phyloP scores from a whole-genome alignment of 2,329 filamentous ascomycete species.

The Fusarium stilboides region DNA sequence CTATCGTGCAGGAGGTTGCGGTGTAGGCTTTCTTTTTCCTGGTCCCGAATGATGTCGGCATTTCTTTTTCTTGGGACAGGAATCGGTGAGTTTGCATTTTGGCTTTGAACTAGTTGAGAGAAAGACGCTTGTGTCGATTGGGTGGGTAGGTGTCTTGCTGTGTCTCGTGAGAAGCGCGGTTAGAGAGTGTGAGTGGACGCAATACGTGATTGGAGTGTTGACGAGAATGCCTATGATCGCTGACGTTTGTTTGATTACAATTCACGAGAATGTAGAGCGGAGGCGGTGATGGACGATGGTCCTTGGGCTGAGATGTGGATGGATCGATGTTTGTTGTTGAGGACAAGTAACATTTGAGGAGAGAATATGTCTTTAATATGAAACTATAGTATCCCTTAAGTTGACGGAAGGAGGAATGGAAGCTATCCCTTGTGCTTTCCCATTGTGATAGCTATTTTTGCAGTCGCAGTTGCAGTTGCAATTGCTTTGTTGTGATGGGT shows the following conservation, averaged over 20 bases:
- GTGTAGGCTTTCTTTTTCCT: constrained; percentile 43
- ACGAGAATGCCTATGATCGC: background rate
- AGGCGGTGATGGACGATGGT: constrained; percentile 11
- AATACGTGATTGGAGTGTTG: constrained; percentile 27
- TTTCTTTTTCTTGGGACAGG: constrained; percentile 23
- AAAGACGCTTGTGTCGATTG: constrained; percentile 40
- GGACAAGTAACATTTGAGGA: constrained; percentile 15
- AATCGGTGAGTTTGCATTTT: constrained; percentile 39
- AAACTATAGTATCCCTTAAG: constrained; percentile 35
- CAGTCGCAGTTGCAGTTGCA: background rate
- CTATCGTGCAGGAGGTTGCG: constrained; percentile 35
- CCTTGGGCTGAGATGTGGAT: constrained; percentile 2
- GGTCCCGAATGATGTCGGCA: constrained; percentile 43
- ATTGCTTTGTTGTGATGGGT: constrained; percentile 11
- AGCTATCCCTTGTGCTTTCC: constrained; percentile 20
- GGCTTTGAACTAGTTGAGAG: constrained; percentile 42
- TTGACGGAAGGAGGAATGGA: constrained; percentile 21
- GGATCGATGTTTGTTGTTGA: constrained; percentile 20
- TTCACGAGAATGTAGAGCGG: background rate
- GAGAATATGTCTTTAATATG: constrained; percentile 31
- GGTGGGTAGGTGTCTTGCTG: constrained; percentile 34
- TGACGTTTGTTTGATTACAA: constrained; percentile 13
- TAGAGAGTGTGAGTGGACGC: constrained; percentile 36
- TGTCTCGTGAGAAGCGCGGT: constrained; percentile 42
- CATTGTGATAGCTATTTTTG: constrained; percentile 20